Conservation (phyloP, 1,284 basidiomycete species). For the Trametes pubescens region DNA sequence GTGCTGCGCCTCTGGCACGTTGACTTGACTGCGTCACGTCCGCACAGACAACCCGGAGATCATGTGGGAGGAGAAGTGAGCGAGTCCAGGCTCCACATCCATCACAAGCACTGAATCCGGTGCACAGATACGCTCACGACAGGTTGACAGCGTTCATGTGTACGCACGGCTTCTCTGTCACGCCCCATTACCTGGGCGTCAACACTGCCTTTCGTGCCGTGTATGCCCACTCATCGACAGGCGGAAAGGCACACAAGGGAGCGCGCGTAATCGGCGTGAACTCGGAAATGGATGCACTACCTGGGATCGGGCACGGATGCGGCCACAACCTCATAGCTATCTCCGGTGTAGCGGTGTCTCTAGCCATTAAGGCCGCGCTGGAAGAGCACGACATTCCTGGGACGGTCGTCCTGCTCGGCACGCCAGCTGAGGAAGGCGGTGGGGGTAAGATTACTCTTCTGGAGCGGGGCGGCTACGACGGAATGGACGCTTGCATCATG, state of each 20-base stretch:
- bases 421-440: conserved; percentile 86
- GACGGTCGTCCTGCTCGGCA: conserved; percentile 81
- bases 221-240: conserved; percentile 47
- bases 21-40: neutral
- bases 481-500: conserved; percentile 85
- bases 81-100: neutral
- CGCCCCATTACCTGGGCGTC: conserved; percentile 58
- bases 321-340: conserved; percentile 90
- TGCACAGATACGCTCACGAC: conserved; percentile 47
- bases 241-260: conserved; percentile 39
- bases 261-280: conserved; percentile 74
- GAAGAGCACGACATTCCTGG: conserved; percentile 71
- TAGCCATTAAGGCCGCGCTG: conserved; percentile 76
- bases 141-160: conserved; percentile 48
- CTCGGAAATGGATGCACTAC: conserved; percentile 76
- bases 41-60: conserved; percentile 40
- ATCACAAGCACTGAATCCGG: neutral
- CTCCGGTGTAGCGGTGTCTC: conserved; percentile 76
- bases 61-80: conserved; percentile 44
- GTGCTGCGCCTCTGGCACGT: neutral
- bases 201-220: conserved; percentile 78
- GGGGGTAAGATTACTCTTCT: conserved; percentile 82
- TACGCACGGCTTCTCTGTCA: conserved; percentile 65
- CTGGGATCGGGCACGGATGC: conserved; percentile 75
- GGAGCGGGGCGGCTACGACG: conserved; percentile 75